phyloP scores from a whole-genome alignment of 495 filamentous ascomycete species.

The Aspergillus asperescens region DNA sequence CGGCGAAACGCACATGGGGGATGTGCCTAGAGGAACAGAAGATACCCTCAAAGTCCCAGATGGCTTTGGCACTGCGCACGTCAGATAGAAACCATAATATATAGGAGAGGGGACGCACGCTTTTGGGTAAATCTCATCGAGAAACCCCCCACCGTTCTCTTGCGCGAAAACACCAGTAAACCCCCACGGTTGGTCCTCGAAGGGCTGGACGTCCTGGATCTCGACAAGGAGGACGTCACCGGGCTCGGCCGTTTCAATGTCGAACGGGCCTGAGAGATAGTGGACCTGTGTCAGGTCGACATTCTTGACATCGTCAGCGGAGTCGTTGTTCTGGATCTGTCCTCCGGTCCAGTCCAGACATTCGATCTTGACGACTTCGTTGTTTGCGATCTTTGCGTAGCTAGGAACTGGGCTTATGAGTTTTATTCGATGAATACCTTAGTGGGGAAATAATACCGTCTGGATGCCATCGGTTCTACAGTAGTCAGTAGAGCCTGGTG shows the following conservation, averaged over 20 bases:
- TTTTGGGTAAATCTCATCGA: slow-evolving; percentile 85
- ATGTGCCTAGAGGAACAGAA: slow-evolving; percentile 89
- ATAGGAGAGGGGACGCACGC: slow-evolving; percentile 42
- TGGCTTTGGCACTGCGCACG: slow-evolving; percentile 69
- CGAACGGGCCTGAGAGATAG: slow-evolving; percentile 88
- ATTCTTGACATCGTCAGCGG: slow-evolving; percentile 79
- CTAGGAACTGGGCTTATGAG: slow-evolving; percentile 59
- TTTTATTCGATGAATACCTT: not conserved
- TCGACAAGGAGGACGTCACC: slow-evolving; percentile 86
- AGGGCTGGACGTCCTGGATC: slow-evolving; percentile 93
- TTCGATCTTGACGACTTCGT: slow-evolving; percentile 91
- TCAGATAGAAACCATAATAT: not conserved
- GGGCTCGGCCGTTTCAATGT: slow-evolving; percentile 78
- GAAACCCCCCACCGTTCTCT: slow-evolving; percentile 83
- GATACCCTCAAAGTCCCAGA: slow-evolving; percentile 98
- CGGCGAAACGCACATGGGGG: slow-evolving; percentile 79
- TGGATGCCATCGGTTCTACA: slow-evolving; percentile 89
- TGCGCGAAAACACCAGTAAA: slow-evolving; percentile 83
- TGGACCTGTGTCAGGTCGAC: slow-evolving; percentile 82
- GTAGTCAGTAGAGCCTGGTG: not conserved
- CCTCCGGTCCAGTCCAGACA: slow-evolving; percentile 88
- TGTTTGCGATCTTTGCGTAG: slow-evolving; percentile 68
- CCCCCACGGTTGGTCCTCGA: slow-evolving; percentile 84
- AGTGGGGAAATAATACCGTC: slow-evolving; percentile 52
- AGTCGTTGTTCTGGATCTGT: slow-evolving; percentile 85